Conservation (phyloP, 2,329 filamentous ascomycete genomes). For the Dichotomopilus funicola region DNA sequence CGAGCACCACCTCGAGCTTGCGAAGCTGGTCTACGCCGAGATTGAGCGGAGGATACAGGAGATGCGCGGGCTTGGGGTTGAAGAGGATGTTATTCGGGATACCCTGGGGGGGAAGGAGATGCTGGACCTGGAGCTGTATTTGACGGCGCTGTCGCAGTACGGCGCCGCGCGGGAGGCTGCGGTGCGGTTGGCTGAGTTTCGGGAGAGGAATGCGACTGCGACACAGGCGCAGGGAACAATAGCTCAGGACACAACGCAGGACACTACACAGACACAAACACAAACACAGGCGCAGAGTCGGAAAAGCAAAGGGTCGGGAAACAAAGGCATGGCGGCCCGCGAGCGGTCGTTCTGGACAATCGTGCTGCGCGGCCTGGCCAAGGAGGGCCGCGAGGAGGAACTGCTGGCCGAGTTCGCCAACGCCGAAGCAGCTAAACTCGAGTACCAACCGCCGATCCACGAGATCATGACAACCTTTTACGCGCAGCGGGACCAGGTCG, state of each 20-base stretch:
- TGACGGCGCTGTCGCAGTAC: constrained; percentile 46
- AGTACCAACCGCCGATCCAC: constrained; percentile 42
- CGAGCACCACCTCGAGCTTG: constrained; percentile 42
- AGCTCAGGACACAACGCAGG: no score
- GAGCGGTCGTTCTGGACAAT: constrained; percentile 39
- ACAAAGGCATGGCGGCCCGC: constrained; percentile 7
- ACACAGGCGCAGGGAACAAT: no score
- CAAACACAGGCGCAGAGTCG: no score
- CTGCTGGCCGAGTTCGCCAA: constrained; percentile 29
- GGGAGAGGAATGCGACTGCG: constrained; percentile 12
- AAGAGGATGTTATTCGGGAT: constrained; percentile 21
- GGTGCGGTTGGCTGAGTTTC: constrained; percentile 36
- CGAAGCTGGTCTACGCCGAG: constrained; percentile 38
- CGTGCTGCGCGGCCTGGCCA: constrained; percentile 55
- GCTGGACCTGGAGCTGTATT: constrained; percentile 37
- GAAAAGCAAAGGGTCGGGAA: not conserved
- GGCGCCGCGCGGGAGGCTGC: constrained; percentile 50
- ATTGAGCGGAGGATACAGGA: constrained; percentile 22
- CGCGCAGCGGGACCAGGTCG: constrained; percentile 48
- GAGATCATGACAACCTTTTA: constrained; percentile 57
- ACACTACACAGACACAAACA: no score
- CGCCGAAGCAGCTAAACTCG: constrained; percentile 37
- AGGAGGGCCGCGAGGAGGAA: constrained; percentile 50
- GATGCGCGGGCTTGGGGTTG: constrained; percentile 15
- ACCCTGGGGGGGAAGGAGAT: constrained; percentile 16